phyloP scores from a whole-genome alignment of 768 basidiomycete species.

The Amanita fuliginea region DNA sequence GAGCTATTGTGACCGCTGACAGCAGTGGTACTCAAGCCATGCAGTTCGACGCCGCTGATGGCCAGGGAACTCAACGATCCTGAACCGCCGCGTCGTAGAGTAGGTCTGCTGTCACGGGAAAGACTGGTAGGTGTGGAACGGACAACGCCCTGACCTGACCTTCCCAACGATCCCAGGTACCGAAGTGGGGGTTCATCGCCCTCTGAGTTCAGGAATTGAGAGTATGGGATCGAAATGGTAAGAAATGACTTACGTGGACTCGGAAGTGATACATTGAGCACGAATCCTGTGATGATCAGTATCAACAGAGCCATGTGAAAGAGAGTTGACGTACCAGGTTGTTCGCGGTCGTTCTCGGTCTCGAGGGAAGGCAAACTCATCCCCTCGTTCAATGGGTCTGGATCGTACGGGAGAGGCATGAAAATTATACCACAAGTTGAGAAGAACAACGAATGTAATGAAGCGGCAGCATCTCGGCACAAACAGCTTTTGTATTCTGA shows the following conservation, averaged over 20 bases:
- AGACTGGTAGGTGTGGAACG: neutral
- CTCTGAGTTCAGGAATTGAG: neutral
- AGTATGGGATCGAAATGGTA: no score
- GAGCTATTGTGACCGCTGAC: neutral
- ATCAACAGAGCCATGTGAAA: neutral
- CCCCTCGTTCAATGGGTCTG: neutral
- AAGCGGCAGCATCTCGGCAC: neutral
- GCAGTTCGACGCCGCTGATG: constrained; percentile 14
- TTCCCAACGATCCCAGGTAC: neutral
- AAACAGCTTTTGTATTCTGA: neutral
- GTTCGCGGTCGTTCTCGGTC: neutral
- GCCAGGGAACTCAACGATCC: constrained; percentile 31
- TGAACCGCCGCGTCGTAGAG: constrained; percentile 24
- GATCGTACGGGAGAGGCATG: neutral
- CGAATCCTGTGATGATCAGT: neutral
- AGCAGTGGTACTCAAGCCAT: neutral
- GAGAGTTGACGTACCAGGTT: neutral
- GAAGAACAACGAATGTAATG: no score
- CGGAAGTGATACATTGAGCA: neutral
- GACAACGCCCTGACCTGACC: neutral
- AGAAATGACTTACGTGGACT: neutral
- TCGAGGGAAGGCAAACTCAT: neutral
- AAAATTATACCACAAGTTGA: neutral
- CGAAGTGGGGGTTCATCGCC: neutral
- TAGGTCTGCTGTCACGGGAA: neutral